Conservation (phyloP, 2,329 filamentous ascomycete genomes). For the Colletotrichum sansevieriae region DNA sequence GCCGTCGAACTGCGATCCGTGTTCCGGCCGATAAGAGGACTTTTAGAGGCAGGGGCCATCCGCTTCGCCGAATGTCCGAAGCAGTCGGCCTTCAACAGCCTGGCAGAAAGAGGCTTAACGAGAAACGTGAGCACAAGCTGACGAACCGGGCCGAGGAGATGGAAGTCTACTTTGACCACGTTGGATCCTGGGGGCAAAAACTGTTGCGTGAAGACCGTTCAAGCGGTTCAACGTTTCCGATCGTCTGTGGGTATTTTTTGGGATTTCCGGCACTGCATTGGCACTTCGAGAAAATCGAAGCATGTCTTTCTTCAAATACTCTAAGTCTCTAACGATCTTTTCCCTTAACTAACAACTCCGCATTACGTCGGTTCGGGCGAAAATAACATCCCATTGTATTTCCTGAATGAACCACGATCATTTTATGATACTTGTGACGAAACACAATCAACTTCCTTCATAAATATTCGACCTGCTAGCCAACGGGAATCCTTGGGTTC, state of each 20-base stretch:
- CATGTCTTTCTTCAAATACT: neutral
- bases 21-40: neutral
- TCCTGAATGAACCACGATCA: neutral
- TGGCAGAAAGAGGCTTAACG: neutral
- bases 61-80: neutral
- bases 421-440: conserved; percentile 1
- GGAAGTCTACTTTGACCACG: neutral
- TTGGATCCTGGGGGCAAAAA: neutral
- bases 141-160: neutral
- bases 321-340: neutral
- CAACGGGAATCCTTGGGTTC: neutral
- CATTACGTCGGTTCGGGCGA: neutral
- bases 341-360: neutral
- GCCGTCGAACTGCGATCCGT: too few species aligned
- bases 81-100: neutral
- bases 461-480: neutral
- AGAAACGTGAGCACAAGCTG: neutral
- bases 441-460: conserved; percentile 8
- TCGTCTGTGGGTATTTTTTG: conserved; percentile 31
- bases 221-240: neutral
- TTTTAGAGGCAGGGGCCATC: neutral
- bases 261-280: neutral
- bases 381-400: neutral
- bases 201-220: neutral
- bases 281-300: neutral